A percentile compares a stretch with the other conserved stretches of the same genome.
These are phyloP conservation scores for Scheffersomyces lignosus DNA, from an alignment of 805 yeast species.

Conservation along the genomic window DNA sequence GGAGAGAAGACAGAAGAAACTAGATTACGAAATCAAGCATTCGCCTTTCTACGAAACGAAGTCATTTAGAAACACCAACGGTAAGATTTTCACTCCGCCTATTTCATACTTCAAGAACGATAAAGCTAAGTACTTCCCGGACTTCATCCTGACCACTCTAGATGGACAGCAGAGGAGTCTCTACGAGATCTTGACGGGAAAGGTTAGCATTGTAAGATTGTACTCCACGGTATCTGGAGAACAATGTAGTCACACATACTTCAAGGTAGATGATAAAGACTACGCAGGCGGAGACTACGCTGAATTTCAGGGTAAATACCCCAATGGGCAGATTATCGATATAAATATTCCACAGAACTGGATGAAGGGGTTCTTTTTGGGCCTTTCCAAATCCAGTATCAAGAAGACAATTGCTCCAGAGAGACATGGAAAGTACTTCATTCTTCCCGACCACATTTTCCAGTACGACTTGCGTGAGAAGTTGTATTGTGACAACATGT, in stretches of 20 bases:
- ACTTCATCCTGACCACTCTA: conserved; percentile 60
- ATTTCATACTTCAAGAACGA: conserved; percentile 72
- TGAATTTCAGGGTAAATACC: conserved; percentile 41
- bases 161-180: conserved; percentile 35
- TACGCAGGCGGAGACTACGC: conserved; percentile 41
- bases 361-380: conserved; percentile 61
- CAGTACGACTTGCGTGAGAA: conserved; percentile 56
- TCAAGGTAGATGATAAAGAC: conserved; percentile 44
- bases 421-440: conserved; percentile 59
- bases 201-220: conserved; percentile 63
- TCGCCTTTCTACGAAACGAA: conserved; percentile 46
- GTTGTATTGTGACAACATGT: conserved; percentile 67
- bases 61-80: conserved; percentile 66
- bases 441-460: conserved; percentile 61
- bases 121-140: conserved; percentile 80
- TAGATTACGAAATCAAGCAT: conserved; percentile 43
- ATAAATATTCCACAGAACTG: conserved; percentile 73
- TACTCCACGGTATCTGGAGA: conserved; percentile 73
- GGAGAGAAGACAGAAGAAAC: conserved; percentile 37
- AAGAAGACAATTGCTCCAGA: conserved; percentile 45
- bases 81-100: conserved; percentile 84
- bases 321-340: conserved; percentile 71
- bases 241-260: conserved; percentile 60
- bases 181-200: conserved; percentile 36
- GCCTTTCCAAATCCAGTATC: conserved; percentile 45